Conservation (phyloP, 129 eudicot genomes). For the Daucus carota region DH1_v3.0 NC_030387.2:32888501-32889000, state of each 20-base stretch:
- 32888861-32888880: slow-evolving; percentile 31
- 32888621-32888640: slow-evolving; percentile 57
- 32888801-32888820: slow-evolving; percentile 18
- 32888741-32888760: slow-evolving; percentile 59
- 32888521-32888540: slow-evolving; percentile 45
- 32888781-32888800: slow-evolving; percentile 36
- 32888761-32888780: slow-evolving; percentile 34
- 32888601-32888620: slow-evolving; percentile 47
- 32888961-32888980: slow-evolving; percentile 19
- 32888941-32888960: slow-evolving; percentile 19
- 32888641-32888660: slow-evolving; percentile 72
- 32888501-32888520: slow-evolving; percentile 23
- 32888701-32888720: slow-evolving; percentile 58
- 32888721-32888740: slow-evolving; percentile 46
- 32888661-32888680: slow-evolving; percentile 57
- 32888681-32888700: slow-evolving; percentile 80
- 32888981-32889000: slow-evolving; percentile 19
- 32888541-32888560: slow-evolving; percentile 32
- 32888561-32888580: slow-evolving; percentile 31
- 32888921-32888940: slow-evolving; percentile 32
- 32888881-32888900: slow-evolving; percentile 24
- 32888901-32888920: slow-evolving; percentile 15
- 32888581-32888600: slow-evolving; percentile 54
- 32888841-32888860: slow-evolving; percentile 36
- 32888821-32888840: slow-evolving; percentile 12